A percentile compares a stretch with the other conserved stretches of the same genome.
Conservation (phyloP, 83 land plant species). For the Picea mariana region DNA sequence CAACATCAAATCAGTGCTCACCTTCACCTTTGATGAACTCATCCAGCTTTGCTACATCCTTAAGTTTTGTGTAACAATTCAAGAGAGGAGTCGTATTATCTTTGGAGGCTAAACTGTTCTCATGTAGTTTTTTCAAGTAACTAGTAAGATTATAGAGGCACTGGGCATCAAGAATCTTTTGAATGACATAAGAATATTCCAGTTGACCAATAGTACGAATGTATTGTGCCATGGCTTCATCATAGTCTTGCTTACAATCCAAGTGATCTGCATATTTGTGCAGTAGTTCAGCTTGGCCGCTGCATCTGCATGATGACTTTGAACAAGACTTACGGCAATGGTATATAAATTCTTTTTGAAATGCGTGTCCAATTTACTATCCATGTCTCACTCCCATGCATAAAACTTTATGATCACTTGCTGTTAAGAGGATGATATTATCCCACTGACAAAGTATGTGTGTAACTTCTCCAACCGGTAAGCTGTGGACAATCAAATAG, state of each 20-base stretch:
- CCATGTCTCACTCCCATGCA: conserved; percentile 93
- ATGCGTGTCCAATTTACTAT: conserved; percentile 91
- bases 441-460: conserved; percentile 97
- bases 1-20: conserved; percentile 90
- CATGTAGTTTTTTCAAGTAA: conserved; percentile 94
- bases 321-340: conserved; percentile 92
- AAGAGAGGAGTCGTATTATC: conserved; percentile 92
- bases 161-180: conserved; percentile 39
- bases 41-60: conserved; percentile 88
- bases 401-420: conserved; percentile 63
- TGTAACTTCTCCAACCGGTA: conserved; percentile 73
- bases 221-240: conserved; percentile 94
- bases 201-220: conserved; percentile 93
- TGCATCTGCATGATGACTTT: conserved; percentile 97
- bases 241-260: conserved; percentile 70
- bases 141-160: conserved; percentile 81
- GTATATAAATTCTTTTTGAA: conserved; percentile 90
- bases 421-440: conserved; percentile 72
- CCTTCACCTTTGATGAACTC: conserved; percentile 84
- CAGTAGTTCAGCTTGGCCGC: conserved; percentile 89
- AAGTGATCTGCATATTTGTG: conserved; percentile 96
- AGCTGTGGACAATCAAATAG: conserved; percentile 79
- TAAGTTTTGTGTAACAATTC: conserved; percentile 93
- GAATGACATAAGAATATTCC: conserved; percentile 97
- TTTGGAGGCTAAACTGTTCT: conserved; percentile 90